Conservation (phyloP, 371 early-diverging fungal genomes). For the Mortierella sp. region DNA sequence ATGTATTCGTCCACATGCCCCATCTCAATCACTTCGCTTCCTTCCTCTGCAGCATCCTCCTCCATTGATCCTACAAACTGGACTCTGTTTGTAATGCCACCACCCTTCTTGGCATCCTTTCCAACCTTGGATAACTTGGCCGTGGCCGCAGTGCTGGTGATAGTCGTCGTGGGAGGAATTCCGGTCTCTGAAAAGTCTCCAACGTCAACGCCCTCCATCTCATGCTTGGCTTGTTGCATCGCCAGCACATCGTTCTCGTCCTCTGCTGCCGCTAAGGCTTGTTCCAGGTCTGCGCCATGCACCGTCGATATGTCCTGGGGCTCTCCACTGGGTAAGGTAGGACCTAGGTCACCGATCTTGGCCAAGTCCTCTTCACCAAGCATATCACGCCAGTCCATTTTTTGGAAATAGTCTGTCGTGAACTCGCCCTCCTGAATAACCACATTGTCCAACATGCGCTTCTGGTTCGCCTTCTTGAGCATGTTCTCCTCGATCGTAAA, state of each 20-base stretch:
- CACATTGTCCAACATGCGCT: conserved; percentile 87
- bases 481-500: conserved; percentile 93
- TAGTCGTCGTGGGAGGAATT: conserved; percentile 1
- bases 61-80: conserved; percentile 27
- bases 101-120: background rate
- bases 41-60: conserved; percentile 25
- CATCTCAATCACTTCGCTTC: conserved; percentile 55
- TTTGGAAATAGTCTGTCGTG: conserved; percentile 77
- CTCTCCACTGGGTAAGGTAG: conserved; percentile 31
- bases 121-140: conserved; percentile 11
- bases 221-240: conserved; percentile 71
- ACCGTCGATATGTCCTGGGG: conserved; percentile 30
- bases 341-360: conserved; percentile 59
- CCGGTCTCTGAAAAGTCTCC: conserved; percentile 69
- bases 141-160: conserved; percentile 9
- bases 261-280: conserved; percentile 76
- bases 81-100: conserved; percentile 10
- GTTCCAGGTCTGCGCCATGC: conserved; percentile 67
- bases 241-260: conserved; percentile 80
- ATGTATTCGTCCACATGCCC: conserved; percentile 82
- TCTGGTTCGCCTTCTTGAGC: conserved; percentile 85
- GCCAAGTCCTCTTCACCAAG: conserved; percentile 65
- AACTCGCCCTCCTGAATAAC: conserved; percentile 89
- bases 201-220: conserved; percentile 70
- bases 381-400: conserved; percentile 76